A percentile compares a stretch with the other conserved stretches of the same genome.
Evolutionary conservation across 2,329 filamentous ascomycete genomes (phyloP).

Genomic region (Paecilomyces dactylethromorphus): DNA sequence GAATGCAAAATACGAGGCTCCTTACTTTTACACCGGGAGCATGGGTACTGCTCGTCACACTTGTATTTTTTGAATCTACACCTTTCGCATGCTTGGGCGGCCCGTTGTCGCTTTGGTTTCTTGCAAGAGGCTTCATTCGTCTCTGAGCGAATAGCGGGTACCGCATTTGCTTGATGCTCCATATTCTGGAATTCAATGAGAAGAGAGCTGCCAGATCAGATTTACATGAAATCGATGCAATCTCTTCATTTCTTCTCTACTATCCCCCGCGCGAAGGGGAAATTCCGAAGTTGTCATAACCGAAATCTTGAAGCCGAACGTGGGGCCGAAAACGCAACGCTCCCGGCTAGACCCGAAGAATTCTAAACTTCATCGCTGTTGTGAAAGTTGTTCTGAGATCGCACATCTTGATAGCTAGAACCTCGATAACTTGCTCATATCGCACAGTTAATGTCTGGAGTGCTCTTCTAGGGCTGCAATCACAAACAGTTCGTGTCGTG

Average conservation of each 20-base stretch:
- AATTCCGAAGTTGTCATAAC: background rate
- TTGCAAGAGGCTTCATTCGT: background rate
- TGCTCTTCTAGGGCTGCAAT: too few relatives aligned
- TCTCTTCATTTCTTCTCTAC: background rate
- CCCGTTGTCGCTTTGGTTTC: constrained; percentile 31
- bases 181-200: background rate
- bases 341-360: too few relatives aligned
- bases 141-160: background rate
- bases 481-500: too few relatives aligned
- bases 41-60: constrained; percentile 41
- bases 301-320: too few relatives aligned
- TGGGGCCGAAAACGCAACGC: too few relatives aligned
- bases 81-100: constrained; percentile 41
- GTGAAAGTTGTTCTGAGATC: too few relatives aligned
- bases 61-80: constrained; percentile 45
- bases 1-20: background rate
- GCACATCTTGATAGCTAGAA: too few relatives aligned
- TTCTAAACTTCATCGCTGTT: too few relatives aligned
- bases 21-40: constrained; percentile 39
- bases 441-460: too few relatives aligned
- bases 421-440: too few relatives aligned
- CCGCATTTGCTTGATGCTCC: background rate
- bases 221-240: background rate
- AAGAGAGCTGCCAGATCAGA: background rate
- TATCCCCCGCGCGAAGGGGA: background rate